Evolutionary conservation across 1,284 basidiomycete genomes (phyloP).

Genomic region (Cystobasidium pallidum): DNA sequence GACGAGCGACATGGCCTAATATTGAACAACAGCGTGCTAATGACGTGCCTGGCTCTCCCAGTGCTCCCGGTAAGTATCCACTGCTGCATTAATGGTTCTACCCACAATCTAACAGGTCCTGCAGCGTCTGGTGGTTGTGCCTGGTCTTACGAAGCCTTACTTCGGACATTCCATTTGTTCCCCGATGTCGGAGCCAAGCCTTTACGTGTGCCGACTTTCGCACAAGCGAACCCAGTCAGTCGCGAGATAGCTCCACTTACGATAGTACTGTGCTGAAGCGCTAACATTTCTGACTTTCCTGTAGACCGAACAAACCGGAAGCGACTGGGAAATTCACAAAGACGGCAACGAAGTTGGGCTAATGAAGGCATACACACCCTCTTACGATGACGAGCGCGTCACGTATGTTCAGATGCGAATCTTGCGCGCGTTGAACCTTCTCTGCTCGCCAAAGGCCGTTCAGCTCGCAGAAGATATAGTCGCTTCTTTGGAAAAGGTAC

Average conservation of each 20-base stretch:
- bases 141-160: neutral
- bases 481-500: conserved; percentile 37
- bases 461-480: conserved; percentile 46
- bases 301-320: neutral
- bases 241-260: neutral
- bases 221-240: neutral
- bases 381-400: conserved; percentile 2
- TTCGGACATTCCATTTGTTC: neutral
- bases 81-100: neutral
- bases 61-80: neutral
- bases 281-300: neutral
- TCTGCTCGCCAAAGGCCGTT: conserved; percentile 46
- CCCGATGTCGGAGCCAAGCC: neutral
- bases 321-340: neutral
- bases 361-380: neutral
- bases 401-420: conserved; percentile 36
- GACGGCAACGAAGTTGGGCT: too few species aligned
- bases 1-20: neutral
- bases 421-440: conserved; percentile 20
- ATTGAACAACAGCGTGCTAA: neutral
- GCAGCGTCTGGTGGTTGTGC: neutral
- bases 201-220: neutral
- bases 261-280: neutral
- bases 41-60: neutral
- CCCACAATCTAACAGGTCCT: neutral